A percentile compares a stretch with the other conserved stretches of the same genome.
Evolutionary conservation across 1,139 yeast species (phyloP).

Genomic region (Magnusiomyces paraingens): DNA sequence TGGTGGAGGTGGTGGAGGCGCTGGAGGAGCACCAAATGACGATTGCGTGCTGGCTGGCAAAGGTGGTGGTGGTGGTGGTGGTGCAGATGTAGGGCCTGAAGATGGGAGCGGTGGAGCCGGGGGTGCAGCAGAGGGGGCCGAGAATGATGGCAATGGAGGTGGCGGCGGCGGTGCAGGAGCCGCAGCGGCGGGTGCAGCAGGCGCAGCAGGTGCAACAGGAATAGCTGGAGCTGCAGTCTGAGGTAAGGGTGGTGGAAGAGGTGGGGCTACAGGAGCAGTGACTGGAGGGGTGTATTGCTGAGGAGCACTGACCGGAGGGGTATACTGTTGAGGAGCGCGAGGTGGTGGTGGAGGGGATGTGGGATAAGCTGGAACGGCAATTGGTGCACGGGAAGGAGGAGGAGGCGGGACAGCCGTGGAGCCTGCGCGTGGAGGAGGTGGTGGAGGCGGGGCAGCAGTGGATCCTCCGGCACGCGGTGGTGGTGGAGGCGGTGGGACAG

Average conservation of each 20-base stretch:
- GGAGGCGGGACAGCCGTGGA: slow-evolving; percentile 22
- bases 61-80: slow-evolving; percentile 19
- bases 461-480: slow-evolving; percentile 14
- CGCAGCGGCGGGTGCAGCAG: slow-evolving; percentile 33
- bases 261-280: too few relatives aligned
- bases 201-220: slow-evolving; percentile 28
- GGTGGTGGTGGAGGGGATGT: slow-evolving; percentile 19
- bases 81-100: slow-evolving; percentile 19
- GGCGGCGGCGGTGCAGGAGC: slow-evolving; percentile 28
- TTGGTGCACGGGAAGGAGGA: slow-evolving; percentile 14
- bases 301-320: slow-evolving; percentile 17
- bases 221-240: slow-evolving; percentile 21
- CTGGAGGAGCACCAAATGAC: slow-evolving; percentile 27
- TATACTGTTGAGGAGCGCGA: neutral
- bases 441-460: slow-evolving; percentile 23
- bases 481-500: slow-evolving; percentile 27
- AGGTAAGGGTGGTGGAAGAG: slow-evolving; percentile 17
- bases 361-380: neutral
- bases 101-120: slow-evolving; percentile 24
- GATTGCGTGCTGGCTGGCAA: neutral
- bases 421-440: slow-evolving; percentile 21
- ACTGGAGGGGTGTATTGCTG: too few relatives aligned
- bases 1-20: slow-evolving; percentile 39
- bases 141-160: slow-evolving; percentile 26
- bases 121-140: slow-evolving; percentile 32